Percentiles rank a stretch among this genome's conserved stretches.
Conservation (phyloP, 805 yeast species). For the Ogataea wickerhamii region DNA sequence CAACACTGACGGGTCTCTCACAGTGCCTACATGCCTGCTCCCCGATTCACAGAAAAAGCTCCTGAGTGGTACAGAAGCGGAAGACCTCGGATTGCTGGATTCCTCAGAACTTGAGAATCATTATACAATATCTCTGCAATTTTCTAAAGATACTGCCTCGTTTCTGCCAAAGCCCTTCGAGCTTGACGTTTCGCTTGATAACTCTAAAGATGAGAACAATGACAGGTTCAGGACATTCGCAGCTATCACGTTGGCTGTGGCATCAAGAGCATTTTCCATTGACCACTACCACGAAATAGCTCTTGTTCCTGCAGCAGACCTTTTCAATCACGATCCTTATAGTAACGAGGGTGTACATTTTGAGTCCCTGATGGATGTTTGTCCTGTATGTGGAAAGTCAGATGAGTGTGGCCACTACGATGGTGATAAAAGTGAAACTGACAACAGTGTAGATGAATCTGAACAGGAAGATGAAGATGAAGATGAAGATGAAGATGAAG, state of each 20-base stretch:
- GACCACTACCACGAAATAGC: constrained; percentile 73
- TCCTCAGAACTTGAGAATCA: constrained; percentile 38
- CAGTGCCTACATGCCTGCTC: constrained; percentile 70
- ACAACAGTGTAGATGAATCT: constrained; percentile 16
- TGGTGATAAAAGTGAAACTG: constrained; percentile 29
- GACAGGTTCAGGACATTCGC: constrained; percentile 47
- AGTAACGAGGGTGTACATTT: constrained; percentile 65
- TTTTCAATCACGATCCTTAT: constrained; percentile 67
- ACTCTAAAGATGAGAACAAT: constrained; percentile 22
- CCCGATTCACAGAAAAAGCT: constrained; percentile 40
- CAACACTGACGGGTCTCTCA: constrained; percentile 27
- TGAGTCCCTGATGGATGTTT: constrained; percentile 43
- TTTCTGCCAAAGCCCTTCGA: constrained; percentile 38
- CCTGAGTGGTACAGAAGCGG: constrained; percentile 60
- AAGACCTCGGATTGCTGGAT: constrained; percentile 57
- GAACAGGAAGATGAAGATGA: constrained; percentile 26
- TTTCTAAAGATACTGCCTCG: constrained; percentile 34
- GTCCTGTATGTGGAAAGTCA: constrained; percentile 31
- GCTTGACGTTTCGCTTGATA: constrained; percentile 19
- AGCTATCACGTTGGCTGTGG: constrained; percentile 54
- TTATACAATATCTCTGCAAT: constrained; percentile 38
- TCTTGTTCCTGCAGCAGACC: constrained; percentile 87
- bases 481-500: constrained; percentile 22
- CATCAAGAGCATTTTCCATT: constrained; percentile 77
- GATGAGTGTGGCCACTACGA: constrained; percentile 32